phyloP scores from a whole-genome alignment of 306 rosid genomes.

The Citrullus colocynthis region DNA sequence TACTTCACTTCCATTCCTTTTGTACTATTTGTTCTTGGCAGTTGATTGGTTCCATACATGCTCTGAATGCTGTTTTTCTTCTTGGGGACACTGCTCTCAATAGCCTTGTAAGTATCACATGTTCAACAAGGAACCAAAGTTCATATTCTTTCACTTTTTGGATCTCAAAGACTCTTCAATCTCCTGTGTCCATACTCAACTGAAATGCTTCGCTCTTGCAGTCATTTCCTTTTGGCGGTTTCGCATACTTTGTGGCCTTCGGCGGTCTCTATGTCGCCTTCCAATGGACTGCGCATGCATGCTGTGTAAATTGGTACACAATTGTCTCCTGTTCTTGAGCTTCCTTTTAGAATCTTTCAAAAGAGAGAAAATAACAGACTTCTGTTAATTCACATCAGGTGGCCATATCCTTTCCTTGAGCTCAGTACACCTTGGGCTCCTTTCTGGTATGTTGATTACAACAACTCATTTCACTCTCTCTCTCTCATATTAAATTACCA shows the following conservation, averaged over 20 bases:
- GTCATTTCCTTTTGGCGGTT: slow-evolving; percentile 76
- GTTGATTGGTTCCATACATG: slow-evolving; percentile 75
- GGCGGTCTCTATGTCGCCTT: slow-evolving; percentile 50
- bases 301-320: slow-evolving; percentile 32
- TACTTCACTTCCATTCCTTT: neutral
- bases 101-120: slow-evolving; percentile 48
- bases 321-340: neutral
- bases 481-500: neutral
- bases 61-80: slow-evolving; percentile 44
- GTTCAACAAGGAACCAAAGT: neutral
- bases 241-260: slow-evolving; percentile 62
- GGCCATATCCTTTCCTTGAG: slow-evolving; percentile 88
- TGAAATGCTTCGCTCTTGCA: slow-evolving; percentile 13
- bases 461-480: neutral
- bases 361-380: neutral
- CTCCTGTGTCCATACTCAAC: neutral
- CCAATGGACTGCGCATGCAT: slow-evolving; percentile 58
- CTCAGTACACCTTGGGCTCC: slow-evolving; percentile 63
- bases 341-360: neutral
- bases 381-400: slow-evolving; percentile 23
- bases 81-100: slow-evolving; percentile 59
- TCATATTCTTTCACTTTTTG: neutral
- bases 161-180: neutral
- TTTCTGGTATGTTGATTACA: slow-evolving; percentile 37
- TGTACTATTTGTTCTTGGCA: slow-evolving; percentile 22